Evolutionary conservation across 2,329 filamentous ascomycete genomes (phyloP), one percentile per base, ranked within the genome.

Genomic region (Chalaropsis thielavioides): DNA sequence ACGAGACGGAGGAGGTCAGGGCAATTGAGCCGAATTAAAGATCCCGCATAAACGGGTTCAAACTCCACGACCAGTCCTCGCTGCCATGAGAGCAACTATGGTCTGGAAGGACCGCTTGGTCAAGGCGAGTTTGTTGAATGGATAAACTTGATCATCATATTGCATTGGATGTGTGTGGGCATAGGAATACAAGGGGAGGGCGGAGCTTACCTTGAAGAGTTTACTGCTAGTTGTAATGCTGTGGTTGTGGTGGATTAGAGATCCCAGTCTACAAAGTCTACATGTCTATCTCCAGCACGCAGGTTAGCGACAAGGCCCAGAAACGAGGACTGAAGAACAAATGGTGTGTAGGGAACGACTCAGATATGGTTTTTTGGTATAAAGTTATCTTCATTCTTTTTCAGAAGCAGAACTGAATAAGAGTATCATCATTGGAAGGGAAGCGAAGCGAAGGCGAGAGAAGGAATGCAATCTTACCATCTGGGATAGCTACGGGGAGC

Each of bases 31-130:
- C 79, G 78, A 78, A 84, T 85, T n/a, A 84, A 76, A 74, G 75
- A 73, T 67, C 63, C 66, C 56, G 59, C 46, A 49, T 64, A 49
- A 67, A 69, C 68, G 66, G 71, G 72, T 73, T 77, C 69, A 73
- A 83, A 88, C 87, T 89, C 83, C 86, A 89, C 87, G 86, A 89
- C 87, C 81, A 73, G 75, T 89, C 86, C 79, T 89, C 75, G 78
- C 80, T 75, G 72, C 72, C 74, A 69, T 70, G 71, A 69, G 71
- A 71, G 71, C 64, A 74, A 73, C 83, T 90, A 78, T 74, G 82
- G 86, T 88, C 83, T 75, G 86, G 82, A 81, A 89, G 87, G 78
- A 82, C 84, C 81, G 82, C 84, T 87, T 79, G 86, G 85, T 78
- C 74, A 77, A 76, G 75, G 81, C 79, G 81, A 80, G 74, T 79